Base-by-base conservation (phyloP, 176 grass and related monocot species). In the Raddia distichophylla region DNA sequence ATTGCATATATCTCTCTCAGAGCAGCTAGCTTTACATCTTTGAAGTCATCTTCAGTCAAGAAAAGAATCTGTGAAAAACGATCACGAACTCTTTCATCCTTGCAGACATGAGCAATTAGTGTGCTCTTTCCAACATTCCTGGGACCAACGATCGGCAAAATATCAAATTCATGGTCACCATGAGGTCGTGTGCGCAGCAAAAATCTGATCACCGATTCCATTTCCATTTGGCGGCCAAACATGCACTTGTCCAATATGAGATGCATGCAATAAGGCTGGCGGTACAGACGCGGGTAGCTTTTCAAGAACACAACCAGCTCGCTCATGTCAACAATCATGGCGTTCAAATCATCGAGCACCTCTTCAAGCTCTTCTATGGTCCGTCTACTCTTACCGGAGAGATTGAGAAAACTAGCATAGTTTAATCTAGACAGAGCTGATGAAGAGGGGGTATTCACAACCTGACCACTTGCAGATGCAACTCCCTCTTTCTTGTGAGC, bases 91-190 rank as follows among this genome's bases (percentile, higher is more conserved):
- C 62, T 87, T 44, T 55, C 62, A 11, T 87, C 62, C 1, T 62
- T 15, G 34, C 4, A 45, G 3, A 18, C 51, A 51, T 88, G 86
- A 27, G 69, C 56, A 0, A 64, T 64, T 48, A 88, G 80, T 3
- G 69, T 88, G 15, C 64, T 88, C 55, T 83, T 88, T 3, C 80
- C 80, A 0, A 55, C 50, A 67, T 2, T 67, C 0, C 7, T 11
- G 0, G 77, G 63, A 16, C 77, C 77, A 2, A 80, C 8, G 15
- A 80, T 4, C 0, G 77, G 77, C 2, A 80, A 7, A 50, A 68
- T 34, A n/a, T 15, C 63, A 1, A 15, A 3, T 6, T 27, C 35
- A 16, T 27, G 15, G 1, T 0, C 9, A 64, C 6, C 16, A 13
- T 18, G 19, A 8, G n/a, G n/a, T n/a, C n/a, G n/a, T n/a, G n/a